Base-by-base conservation (phyloP, 2,329 filamentous ascomycete species). In the Aspergillus sp. region DNA sequence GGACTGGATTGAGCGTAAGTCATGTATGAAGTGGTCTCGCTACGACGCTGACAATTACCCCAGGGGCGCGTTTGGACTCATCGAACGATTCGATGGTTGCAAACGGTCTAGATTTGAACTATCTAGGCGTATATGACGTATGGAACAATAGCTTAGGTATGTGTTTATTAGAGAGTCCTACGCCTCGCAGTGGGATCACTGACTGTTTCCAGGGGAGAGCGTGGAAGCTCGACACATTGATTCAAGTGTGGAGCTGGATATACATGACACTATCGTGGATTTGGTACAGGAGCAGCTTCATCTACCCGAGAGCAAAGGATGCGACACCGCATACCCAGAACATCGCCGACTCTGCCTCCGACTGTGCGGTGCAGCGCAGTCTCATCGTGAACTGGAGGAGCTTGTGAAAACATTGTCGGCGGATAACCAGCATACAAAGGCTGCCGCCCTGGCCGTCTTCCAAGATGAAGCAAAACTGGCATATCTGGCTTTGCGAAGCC, bases 381-480 rank as follows among this genome's bases (percentile, higher is more conserved):
- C 81, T 2, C 69, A 76, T 32, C 71, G 78, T 20, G 69, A 80
- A 66, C 56, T 81, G 69, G 58, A 81, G 72, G 61, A 75, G 61
- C 55, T 73, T 60, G 69, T 85, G 64, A 70, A 79, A 53, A 69
- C 75, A 3, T 71, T 87, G 10, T 76, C 84, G 10, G 69, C 77
- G 5, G 69, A 79, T 45, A 78, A 78, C 14, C 74, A 84, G 42
- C 77, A 83, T 57, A 85, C 85, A 46, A 85, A 85, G 69, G 84
- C 84, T 14, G 82, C 86, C 47, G 82, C 83, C 1, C 68, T 86
- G 40, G 83, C 84, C 3, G 75, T 86, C 4, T 82, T 86, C 58
- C 81, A 85, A 53, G 78, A 81, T 47, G 76, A 84, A 61, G 78
- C 79, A 25, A 81, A 84, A 52, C 69, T 86, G 5, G 84, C 83